phyloP scores from a whole-genome alignment of 2,329 filamentous ascomycete genomes.

The Hypocreales sp. region DNA sequence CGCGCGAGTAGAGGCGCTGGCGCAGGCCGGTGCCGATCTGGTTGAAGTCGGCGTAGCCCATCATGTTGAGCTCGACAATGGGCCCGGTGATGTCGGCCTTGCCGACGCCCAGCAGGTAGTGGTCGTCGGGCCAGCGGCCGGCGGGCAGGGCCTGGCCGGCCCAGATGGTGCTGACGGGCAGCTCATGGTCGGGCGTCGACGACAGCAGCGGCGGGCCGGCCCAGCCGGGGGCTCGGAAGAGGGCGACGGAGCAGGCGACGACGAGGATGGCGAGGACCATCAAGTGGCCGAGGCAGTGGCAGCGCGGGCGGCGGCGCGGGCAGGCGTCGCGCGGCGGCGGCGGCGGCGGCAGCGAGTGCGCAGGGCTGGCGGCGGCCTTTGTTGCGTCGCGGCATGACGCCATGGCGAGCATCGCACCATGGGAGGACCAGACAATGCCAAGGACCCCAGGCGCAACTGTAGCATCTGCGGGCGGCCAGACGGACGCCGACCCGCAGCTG shows the following conservation, averaged over 20 bases:
- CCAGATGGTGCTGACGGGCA: conserved; percentile 4
- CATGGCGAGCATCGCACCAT: conserved; percentile 3
- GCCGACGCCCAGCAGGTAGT: conserved; percentile 35
- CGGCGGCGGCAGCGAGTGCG: not conserved
- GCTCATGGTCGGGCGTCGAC: conserved; percentile 1
- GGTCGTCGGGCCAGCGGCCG: conserved; percentile 5
- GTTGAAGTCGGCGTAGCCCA: conserved; percentile 68
- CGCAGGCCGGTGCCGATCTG: conserved; percentile 74
- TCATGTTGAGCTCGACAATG: conserved; percentile 78
- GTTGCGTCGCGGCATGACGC: conserved; percentile 1
- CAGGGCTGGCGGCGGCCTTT: conserved; percentile 1
- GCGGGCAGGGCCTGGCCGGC: conserved; percentile 4
- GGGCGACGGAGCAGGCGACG: conserved; percentile 4
- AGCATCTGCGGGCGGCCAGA: no score
- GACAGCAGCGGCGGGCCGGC: conserved; percentile 5
- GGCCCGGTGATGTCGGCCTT: conserved; percentile 48
- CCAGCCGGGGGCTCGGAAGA: conserved; percentile 6
- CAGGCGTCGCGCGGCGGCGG: no score
- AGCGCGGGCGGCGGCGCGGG: not conserved
- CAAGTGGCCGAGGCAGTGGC: conserved; percentile 3
- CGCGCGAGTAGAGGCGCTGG: conserved; percentile 71
- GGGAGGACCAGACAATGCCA: no score
- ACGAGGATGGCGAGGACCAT: conserved; percentile 5
- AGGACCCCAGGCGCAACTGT: not conserved
- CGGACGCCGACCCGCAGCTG: no score